Evolutionary conservation across 179 eudicot species (phyloP), one percentile per base, ranked within the genome.

Genomic region (Spinacia oleracea): DNA sequence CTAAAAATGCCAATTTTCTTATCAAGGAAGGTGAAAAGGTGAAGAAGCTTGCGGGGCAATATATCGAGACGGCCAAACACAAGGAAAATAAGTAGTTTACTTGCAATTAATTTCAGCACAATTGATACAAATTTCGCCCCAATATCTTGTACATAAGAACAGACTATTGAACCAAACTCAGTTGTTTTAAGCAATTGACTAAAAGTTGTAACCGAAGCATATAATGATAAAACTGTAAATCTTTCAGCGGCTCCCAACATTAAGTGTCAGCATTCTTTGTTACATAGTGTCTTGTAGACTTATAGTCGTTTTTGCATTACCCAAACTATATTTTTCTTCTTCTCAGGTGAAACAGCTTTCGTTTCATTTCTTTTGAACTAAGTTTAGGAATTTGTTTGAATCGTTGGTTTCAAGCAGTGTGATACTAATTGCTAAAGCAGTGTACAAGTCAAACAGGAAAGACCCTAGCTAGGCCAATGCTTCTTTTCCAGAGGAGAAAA

Each of bases 1-100:
- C 92, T 21, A 89, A 88, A 71, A 91, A 85, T 72, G 98, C 95
- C 27, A 89, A 87, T 79, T 95, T 95, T 81, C 92, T 91, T 68
- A 88, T 93, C 84, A 93, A 91, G 84, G 98, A 95, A 82, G 98
- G 98, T 31, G 96, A 93, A 77, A 96, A 91, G 82, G 98, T 93
- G 84, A 96, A 96, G 88, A 90, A 92, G 84, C 97, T 96, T 25
- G 98, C 98, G 10, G 93, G 91, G 81, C 92, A 92, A 83, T 93
- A 90, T 76, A 93, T 93, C 46, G 98, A 96, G 81, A 78, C 97
- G 7, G 89, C 98, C n/a, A 90, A 90, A 77, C 86, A 87, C 76
- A 87, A 80, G 78, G 82, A 81, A 69, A 80, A 70, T 48, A 84
- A 58, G 81, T 74, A 85, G 72, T 77, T 42, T 63, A 80, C 9